Evolutionary conservation across 805 yeast genomes (phyloP), one percentile per base, ranked within the genome.

Genomic region (Nakazawaea ambrosiae): DNA sequence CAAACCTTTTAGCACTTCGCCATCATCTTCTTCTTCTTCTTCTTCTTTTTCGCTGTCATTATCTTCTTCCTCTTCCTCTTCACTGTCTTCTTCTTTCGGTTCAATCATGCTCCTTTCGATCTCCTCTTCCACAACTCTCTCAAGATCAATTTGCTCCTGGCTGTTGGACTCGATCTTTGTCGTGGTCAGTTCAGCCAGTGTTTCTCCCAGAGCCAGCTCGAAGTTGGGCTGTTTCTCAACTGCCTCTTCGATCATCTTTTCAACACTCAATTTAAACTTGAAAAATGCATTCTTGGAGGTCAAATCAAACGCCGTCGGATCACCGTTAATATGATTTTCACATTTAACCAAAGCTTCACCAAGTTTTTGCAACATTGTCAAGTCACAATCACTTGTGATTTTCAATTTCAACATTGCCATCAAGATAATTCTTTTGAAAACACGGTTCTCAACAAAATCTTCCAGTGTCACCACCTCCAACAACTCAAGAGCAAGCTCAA

Each of bases 401-500:
- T 49, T 51, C 15, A 83, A 60, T 44, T 73, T 75, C 19, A 66
- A 60, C 23, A 84, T 55, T 31, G 69, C 68, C 11, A 59, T 58
- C 8, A 81, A 51, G 2, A 83, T 61, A 25, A 76, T 64, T 43
- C 73, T 80, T 42, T 73, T 73, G 26, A 68, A 59, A 4, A 55
- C 62, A 44, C 73, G 78, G 25, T 73, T 68, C 5, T 74, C 63
- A 3, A 68, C 78, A 24, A 63, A 50, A 20, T 55, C 59, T 5
- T 60, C 35, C 40, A 60, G 66, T 44, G 61, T 68, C 17, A 81
- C 58, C 0, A 72, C 64, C 20, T 65, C 67, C 33, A 84, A 50
- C 9, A 83, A 57, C 19, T 76, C 78, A 20, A 68, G 53, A 1
- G 74, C 73, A 44, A 81, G 73, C 46, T 65, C 67, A 3, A 78